These are phyloP conservation scores for Pisolithus microcarpus DNA, from an alignment of 768 basidiomycete species.

Conservation along the genomic window DNA sequence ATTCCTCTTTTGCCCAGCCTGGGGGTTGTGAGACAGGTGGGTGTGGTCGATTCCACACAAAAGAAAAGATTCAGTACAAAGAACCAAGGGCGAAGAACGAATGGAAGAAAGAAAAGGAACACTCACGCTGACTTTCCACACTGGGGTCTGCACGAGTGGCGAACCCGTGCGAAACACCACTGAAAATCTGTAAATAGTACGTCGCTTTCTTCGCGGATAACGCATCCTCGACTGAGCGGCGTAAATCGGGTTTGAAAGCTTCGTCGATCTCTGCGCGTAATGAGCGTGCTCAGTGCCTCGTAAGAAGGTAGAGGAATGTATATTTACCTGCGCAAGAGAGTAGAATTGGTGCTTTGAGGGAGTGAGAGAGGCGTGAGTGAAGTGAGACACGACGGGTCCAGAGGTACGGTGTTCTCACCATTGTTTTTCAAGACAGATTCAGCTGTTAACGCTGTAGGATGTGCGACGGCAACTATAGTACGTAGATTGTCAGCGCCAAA, in stretches of 20 bases:
- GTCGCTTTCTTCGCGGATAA: slow-evolving; percentile 41
- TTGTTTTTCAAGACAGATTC: slow-evolving; percentile 41
- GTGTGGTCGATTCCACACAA: not conserved
- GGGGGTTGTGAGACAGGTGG: not conserved
- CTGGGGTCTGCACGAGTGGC: slow-evolving; percentile 24
- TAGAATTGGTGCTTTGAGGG: slow-evolving; percentile 40
- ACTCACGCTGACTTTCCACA: slow-evolving; percentile 19
- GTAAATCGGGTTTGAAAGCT: slow-evolving; percentile 46
- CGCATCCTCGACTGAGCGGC: slow-evolving; percentile 51
- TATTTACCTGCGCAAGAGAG: slow-evolving; percentile 47
- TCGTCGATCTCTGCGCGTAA: slow-evolving; percentile 39
- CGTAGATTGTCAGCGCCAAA: not conserved
- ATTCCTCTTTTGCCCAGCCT: slow-evolving; percentile 63
- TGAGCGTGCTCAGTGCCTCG: not conserved
- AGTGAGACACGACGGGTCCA: too few relatives aligned
- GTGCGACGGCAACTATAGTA: slow-evolving; percentile 44
- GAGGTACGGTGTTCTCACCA: slow-evolving; percentile 26
- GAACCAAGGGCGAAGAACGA: not conserved
- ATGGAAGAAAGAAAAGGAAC: too few relatives aligned
- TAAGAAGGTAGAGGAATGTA: not conserved
- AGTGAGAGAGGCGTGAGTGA: not conserved
- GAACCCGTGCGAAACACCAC: slow-evolving; percentile 35
- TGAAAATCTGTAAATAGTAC: slow-evolving; percentile 55
- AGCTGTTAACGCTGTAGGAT: slow-evolving; percentile 45
- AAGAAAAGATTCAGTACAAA: too few relatives aligned